phyloP scores from a whole-genome alignment of 1,284 basidiomycete species.

The Leccinum pachyderme region DNA sequence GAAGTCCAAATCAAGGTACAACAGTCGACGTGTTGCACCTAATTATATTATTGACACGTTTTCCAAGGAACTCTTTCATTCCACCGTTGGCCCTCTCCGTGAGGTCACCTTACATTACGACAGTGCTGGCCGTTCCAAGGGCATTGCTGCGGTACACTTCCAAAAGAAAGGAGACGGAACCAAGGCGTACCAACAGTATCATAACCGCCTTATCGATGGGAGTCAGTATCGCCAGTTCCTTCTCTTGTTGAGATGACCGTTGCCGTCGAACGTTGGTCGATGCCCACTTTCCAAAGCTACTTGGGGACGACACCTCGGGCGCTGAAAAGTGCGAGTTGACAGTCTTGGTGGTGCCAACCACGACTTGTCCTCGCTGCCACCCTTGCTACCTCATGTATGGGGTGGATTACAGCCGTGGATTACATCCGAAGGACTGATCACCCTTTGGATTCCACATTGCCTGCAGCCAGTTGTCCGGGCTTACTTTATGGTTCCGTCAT shows the following conservation, averaged over 20 bases:
- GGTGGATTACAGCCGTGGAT: conserved; percentile 30
- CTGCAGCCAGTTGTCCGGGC: conserved; percentile 25
- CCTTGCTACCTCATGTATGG: conserved; percentile 10
- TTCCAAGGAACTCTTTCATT: conserved; percentile 84
- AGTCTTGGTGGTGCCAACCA: conserved; percentile 31
- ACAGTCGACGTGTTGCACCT: neutral
- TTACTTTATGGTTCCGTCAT: conserved; percentile 32
- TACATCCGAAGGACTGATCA: conserved; percentile 30
- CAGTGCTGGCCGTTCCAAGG: conserved; percentile 83
- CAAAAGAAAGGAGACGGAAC: conserved; percentile 84
- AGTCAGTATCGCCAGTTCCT: conserved; percentile 85
- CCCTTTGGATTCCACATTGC: conserved; percentile 25
- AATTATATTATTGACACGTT: conserved; percentile 5
- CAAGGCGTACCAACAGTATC: conserved; percentile 92
- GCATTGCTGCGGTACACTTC: conserved; percentile 87
- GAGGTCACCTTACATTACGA: conserved; percentile 88
- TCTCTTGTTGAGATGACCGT: conserved; percentile 27
- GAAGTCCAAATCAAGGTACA: conserved; percentile 90
- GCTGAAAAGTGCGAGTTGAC: conserved; percentile 34
- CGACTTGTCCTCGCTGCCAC: conserved; percentile 32
- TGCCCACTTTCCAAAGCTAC: conserved; percentile 20
- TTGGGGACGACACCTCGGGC: conserved; percentile 29
- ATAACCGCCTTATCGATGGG: conserved; percentile 99
- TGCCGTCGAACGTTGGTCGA: conserved; percentile 27
- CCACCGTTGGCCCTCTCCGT: conserved; percentile 86